A percentile compares a stretch with the other conserved stretches of the same genome.
Conservation (phyloP, 176 grass and related monocot species). For the Oryza coarctata region DNA sequence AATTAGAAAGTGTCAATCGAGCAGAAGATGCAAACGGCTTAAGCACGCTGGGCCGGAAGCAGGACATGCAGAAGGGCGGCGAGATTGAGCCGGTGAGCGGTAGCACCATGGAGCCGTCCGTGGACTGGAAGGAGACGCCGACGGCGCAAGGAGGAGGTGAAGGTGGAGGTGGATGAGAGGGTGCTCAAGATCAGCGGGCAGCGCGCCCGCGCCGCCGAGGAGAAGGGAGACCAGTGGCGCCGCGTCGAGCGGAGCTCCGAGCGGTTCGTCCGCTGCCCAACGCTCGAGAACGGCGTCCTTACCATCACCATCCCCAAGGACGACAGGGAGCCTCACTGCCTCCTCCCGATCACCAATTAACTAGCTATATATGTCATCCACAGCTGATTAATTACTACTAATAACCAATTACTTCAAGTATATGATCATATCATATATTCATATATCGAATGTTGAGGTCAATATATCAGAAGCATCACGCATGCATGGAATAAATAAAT, state of each 20-base stretch:
- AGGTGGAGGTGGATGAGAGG: constrained; percentile 67
- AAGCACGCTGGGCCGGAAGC: constrained; percentile 46
- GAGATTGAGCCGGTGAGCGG: constrained; percentile 21
- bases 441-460: too few relatives aligned
- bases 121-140: constrained; percentile 85
- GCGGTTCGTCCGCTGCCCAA: constrained; percentile 49
- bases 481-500: too few relatives aligned
- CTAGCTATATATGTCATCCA: too few relatives aligned
- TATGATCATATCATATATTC: too few relatives aligned
- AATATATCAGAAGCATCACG: too few relatives aligned
- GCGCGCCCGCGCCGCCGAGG: constrained; percentile 40
- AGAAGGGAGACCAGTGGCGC: constrained; percentile 68
- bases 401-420: neutral
- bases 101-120: constrained; percentile 43
- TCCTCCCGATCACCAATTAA: constrained; percentile 57
- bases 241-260: constrained; percentile 55
- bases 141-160: constrained; percentile 60
- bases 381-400: neutral
- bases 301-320: constrained; percentile 67
- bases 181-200: constrained; percentile 64
- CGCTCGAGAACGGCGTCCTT: constrained; percentile 62
- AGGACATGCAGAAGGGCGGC: neutral
- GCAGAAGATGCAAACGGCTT: too few relatives aligned
- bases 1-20: too few relatives aligned
- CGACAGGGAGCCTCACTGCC: constrained; percentile 32